Conservation (phyloP, 768 basidiomycete species). For the Leccinum rimulosum region DNA sequence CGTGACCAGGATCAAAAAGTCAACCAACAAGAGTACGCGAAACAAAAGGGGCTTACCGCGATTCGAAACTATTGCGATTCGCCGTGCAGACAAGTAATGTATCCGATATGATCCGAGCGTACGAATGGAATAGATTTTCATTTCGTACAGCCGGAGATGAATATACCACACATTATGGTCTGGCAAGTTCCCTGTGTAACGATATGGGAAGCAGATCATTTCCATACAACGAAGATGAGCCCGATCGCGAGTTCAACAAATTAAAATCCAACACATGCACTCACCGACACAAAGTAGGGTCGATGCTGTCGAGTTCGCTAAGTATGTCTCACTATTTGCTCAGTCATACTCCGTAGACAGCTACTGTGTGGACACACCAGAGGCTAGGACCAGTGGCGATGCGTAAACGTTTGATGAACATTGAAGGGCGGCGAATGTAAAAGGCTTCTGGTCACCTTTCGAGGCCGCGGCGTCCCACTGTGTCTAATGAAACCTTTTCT, state of each 20-base stretch:
- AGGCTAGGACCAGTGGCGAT: background rate
- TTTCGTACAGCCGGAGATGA: background rate
- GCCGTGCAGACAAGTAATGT: background rate
- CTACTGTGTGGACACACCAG: background rate
- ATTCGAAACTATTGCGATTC: background rate
- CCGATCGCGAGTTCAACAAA: background rate
- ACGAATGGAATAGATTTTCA: background rate
- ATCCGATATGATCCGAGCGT: background rate
- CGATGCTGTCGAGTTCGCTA: background rate
- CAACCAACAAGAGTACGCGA: background rate
- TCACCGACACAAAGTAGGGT: background rate
- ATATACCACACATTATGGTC: background rate
- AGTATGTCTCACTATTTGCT: background rate
- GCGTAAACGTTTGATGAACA: background rate
- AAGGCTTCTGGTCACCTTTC: background rate
- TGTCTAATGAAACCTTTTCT: background rate
- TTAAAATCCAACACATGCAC: background rate
- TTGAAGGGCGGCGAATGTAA: background rate
- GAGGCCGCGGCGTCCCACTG: background rate
- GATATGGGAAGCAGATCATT: too few relatives aligned
- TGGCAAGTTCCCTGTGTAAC: background rate
- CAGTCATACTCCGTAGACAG: background rate
- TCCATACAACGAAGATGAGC: background rate
- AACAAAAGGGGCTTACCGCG: background rate
- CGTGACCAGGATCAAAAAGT: background rate